Evolutionary conservation across 2,329 filamentous ascomycete genomes (phyloP).

Genomic region (Ophiostoma ulmi): DNA sequence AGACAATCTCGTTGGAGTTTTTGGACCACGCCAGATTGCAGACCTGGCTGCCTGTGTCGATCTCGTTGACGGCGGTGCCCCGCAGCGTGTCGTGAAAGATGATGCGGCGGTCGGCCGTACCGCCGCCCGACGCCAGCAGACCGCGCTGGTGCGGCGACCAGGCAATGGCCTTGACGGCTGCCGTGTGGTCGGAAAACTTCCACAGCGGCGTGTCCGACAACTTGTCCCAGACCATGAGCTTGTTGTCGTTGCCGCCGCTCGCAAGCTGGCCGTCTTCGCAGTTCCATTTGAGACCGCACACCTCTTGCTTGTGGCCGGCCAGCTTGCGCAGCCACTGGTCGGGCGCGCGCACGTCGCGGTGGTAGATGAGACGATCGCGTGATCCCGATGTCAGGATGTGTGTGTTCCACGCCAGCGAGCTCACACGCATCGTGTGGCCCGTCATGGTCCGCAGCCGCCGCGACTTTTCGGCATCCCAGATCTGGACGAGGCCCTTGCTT

Average conservation of each 20-base stretch:
- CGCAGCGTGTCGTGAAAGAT: constrained; percentile 96
- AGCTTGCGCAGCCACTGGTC: constrained; percentile 85
- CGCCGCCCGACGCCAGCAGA: constrained; percentile 89
- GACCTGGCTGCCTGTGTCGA: constrained; percentile 97
- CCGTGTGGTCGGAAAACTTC: constrained; percentile 91
- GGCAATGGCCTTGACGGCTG: constrained; percentile 93
- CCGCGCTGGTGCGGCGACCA: constrained; percentile 97
- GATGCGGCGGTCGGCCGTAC: constrained; percentile 91
- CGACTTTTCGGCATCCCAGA: constrained; percentile 90
- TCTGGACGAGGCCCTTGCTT: constrained; percentile 88
- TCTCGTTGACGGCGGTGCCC: constrained; percentile 74
- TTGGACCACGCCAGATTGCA: constrained; percentile 97
- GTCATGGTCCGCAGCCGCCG: constrained; percentile 91
- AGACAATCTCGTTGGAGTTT: constrained; percentile 95
- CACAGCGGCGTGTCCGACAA: constrained; percentile 85
- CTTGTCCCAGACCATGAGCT: constrained; percentile 97
- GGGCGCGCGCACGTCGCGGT: constrained; percentile 88
- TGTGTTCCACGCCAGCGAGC: constrained; percentile 93
- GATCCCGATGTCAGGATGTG: constrained; percentile 96
- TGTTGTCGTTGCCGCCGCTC: constrained; percentile 96
- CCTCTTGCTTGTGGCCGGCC: constrained; percentile 94
- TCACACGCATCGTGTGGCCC: constrained; percentile 87
- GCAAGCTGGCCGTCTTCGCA: constrained; percentile 91
- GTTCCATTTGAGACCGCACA: constrained; percentile 96
- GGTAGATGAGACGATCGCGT: constrained; percentile 86